These are phyloP conservation scores for Croton setiger DNA, from an alignment of 441 rosid species.

Conservation along the genomic window DNA sequence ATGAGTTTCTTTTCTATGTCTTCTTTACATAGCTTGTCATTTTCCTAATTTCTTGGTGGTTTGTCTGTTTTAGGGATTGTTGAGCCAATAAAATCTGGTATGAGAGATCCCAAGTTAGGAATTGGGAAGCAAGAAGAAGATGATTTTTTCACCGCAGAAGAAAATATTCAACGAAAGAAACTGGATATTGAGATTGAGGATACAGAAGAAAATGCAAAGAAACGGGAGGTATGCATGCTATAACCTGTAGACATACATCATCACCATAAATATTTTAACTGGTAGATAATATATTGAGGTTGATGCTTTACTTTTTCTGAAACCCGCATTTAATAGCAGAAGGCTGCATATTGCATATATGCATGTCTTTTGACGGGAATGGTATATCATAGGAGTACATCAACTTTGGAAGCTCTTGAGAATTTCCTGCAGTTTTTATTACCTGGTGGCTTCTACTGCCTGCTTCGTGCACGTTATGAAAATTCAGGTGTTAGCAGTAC, in stretches of 20 bases:
- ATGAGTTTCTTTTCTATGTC: background rate
- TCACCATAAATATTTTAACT: constrained; percentile 22
- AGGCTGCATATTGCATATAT: constrained; percentile 74
- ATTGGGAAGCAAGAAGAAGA: constrained; percentile 94
- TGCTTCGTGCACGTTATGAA: constrained; percentile 98
- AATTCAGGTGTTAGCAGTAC: constrained; percentile 98
- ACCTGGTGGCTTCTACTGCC: constrained; percentile 99
- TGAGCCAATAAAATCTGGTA: constrained; percentile 86
- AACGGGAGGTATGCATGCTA: constrained; percentile 81
- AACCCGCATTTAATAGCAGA: constrained; percentile 57
- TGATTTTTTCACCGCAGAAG: constrained; percentile 87
- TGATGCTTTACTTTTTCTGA: constrained; percentile 53
- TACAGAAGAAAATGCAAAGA: constrained; percentile 78
- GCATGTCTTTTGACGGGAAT: constrained; percentile 68
- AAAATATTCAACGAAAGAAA: constrained; percentile 76
- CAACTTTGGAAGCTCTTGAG: constrained; percentile 78
- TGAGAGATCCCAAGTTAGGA: constrained; percentile 78
- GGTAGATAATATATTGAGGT: constrained; percentile 38
- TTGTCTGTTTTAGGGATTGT: constrained; percentile 45
- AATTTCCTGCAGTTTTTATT: constrained; percentile 93
- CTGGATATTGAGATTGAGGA: constrained; percentile 88
- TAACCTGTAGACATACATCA: constrained; percentile 31
- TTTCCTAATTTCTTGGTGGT: constrained; percentile 9
- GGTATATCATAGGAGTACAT: constrained; percentile 67
- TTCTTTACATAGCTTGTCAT: background rate